Evolutionary conservation across 768 basidiomycete species (phyloP).

Genomic region (Leccinum subgranulosum): DNA sequence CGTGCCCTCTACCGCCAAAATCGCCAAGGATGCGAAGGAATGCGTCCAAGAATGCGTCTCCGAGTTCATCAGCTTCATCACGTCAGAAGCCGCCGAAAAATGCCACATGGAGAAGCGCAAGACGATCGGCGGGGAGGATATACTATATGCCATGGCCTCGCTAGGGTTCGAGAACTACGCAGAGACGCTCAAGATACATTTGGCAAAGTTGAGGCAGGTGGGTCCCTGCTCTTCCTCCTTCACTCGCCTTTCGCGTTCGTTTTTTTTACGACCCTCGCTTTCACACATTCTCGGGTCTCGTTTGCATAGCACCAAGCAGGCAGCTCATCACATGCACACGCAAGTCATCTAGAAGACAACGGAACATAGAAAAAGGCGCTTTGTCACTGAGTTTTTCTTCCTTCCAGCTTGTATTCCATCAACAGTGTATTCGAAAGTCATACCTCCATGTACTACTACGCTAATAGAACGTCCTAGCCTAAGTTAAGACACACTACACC

Average conservation of each 20-base stretch:
- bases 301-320: conserved; percentile 26
- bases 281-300: not conserved
- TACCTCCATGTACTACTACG: not conserved
- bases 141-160: conserved; percentile 88
- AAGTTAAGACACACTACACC: not conserved
- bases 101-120: conserved; percentile 94
- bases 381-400: not conserved
- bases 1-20: conserved; percentile 88
- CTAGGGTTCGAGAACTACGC: conserved; percentile 95
- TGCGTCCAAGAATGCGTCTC: conserved; percentile 98
- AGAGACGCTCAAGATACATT: conserved; percentile 87
- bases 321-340: conserved; percentile 24
- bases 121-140: conserved; percentile 97
- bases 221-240: not conserved
- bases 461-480: not conserved
- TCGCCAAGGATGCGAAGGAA: conserved; percentile 97
- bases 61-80: conserved; percentile 98
- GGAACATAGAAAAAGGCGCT: conserved; percentile 1
- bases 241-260: not conserved
- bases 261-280: not conserved
- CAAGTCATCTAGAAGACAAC: conserved; percentile 22
- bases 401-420: not conserved
- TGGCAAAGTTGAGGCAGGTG: conserved; percentile 86
- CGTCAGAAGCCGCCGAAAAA: conserved; percentile 93
- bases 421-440: not conserved